Evolutionary conservation across 2,329 filamentous ascomycete genomes (phyloP).

Genomic region (Trichoderma arundinaceum): DNA sequence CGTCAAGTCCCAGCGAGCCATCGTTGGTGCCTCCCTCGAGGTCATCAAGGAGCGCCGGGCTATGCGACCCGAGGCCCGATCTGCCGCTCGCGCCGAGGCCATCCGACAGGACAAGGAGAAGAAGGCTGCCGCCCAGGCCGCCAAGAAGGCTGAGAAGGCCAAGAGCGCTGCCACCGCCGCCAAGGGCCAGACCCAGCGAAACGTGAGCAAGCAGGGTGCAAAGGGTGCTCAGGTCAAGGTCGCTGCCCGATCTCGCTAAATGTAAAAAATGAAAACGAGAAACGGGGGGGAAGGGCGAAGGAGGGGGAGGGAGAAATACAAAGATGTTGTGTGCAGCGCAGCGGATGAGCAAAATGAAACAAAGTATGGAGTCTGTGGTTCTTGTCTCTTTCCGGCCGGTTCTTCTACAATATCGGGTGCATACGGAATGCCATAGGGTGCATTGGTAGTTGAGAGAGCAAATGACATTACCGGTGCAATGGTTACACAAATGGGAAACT

Average conservation of each 20-base stretch:
- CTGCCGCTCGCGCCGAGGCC: slow-evolving; percentile 84
- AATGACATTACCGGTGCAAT: slow-evolving; percentile 47
- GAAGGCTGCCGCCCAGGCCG: slow-evolving; percentile 83
- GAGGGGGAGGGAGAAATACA: not conserved
- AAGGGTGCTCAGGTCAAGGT: slow-evolving; percentile 90
- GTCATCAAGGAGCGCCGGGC: slow-evolving; percentile 99
- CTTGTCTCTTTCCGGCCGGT: slow-evolving; percentile 52
- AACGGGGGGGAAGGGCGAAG: not conserved
- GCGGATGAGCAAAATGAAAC: slow-evolving; percentile 28
- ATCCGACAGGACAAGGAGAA: slow-evolving; percentile 99
- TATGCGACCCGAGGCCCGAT: slow-evolving; percentile 93
- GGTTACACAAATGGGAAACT: slow-evolving; percentile 32
- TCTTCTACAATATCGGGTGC: slow-evolving; percentile 50
- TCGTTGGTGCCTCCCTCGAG: slow-evolving; percentile 98
- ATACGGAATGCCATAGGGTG: slow-evolving; percentile 50
- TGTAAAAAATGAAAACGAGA: slow-evolving; percentile 20
- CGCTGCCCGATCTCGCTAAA: slow-evolving; percentile 79
- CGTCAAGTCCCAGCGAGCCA: slow-evolving; percentile 98
- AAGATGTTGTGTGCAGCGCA: slow-evolving; percentile 6
- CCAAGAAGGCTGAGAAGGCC: slow-evolving; percentile 99
- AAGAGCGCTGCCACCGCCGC: slow-evolving; percentile 78
- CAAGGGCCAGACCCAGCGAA: slow-evolving; percentile 79
- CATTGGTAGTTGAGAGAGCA: slow-evolving; percentile 50
- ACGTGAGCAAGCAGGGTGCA: slow-evolving; percentile 95
- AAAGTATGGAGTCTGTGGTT: slow-evolving; percentile 48